phyloP scores from a whole-genome alignment of 2,329 filamentous ascomycete species.

The Alternaria brassicae region DNA sequence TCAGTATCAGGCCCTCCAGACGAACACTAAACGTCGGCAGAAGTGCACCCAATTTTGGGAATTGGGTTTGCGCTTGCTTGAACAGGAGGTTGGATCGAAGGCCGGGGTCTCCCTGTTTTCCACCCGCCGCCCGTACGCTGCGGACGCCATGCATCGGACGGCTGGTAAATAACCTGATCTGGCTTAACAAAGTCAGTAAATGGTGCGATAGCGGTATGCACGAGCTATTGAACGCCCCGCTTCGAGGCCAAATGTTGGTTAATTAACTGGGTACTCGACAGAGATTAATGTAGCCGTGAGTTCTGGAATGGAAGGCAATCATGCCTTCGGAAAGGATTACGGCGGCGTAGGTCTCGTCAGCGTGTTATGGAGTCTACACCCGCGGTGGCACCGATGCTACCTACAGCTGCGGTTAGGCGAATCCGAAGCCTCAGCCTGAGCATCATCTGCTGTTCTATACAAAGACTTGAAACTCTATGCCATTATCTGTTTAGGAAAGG shows the following conservation, averaged over 20 bases:
- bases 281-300: slow-evolving; percentile 22
- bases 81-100: slow-evolving; percentile 27
- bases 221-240: slow-evolving; percentile 39
- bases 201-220: slow-evolving; percentile 35
- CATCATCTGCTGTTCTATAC: not conserved
- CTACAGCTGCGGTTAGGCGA: slow-evolving; percentile 1
- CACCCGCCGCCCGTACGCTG: slow-evolving; percentile 32
- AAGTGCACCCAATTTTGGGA: slow-evolving; percentile 10
- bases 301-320: not conserved
- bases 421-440: slow-evolving; percentile 4
- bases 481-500: slow-evolving; percentile 6
- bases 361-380: slow-evolving; percentile 3
- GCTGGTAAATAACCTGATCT: slow-evolving; percentile 35
- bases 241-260: slow-evolving; percentile 39
- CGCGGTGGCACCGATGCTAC: not conserved
- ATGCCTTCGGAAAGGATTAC: slow-evolving; percentile 1
- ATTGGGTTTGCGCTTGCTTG: slow-evolving; percentile 22
- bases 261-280: slow-evolving; percentile 37
- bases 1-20: slow-evolving; percentile 17
- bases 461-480: not conserved
- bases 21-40: slow-evolving; percentile 18
- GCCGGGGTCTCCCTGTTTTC: slow-evolving; percentile 18
- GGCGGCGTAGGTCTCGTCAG: slow-evolving; percentile 10
- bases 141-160: slow-evolving; percentile 30
- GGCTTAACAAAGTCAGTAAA: slow-evolving; percentile 38